A percentile compares a stretch with the other conserved stretches of the same genome.
Evolutionary conservation across 208 protist species (phyloP).

Genomic region (Blastocrithidia nonstop): DNA sequence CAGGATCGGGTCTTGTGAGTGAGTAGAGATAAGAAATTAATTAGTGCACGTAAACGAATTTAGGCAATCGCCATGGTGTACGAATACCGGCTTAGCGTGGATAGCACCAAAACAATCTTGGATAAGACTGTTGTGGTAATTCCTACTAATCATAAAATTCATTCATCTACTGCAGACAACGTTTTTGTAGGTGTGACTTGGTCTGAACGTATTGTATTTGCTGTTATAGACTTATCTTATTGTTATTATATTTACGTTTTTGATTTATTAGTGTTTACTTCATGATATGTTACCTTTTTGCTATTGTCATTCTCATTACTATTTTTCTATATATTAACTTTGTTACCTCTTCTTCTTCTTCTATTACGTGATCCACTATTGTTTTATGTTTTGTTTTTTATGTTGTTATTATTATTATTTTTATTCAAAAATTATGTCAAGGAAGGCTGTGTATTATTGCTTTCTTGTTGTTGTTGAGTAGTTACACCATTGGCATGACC

Average conservation of each 20-base stretch:
- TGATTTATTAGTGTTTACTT: neutral
- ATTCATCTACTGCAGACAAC: too few relatives aligned
- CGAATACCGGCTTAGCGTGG: slow-evolving; percentile 14
- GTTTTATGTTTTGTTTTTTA: neutral
- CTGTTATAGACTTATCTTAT: neutral
- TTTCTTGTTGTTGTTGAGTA: too few relatives aligned
- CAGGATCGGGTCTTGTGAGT: slow-evolving; percentile 30
- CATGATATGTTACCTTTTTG: neutral
- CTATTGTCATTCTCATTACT: neutral
- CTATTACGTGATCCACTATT: neutral
- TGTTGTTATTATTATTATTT: slow-evolving; percentile 1
- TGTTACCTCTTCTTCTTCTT: neutral
- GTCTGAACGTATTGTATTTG: too few relatives aligned
- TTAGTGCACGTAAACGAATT: slow-evolving; percentile 33
- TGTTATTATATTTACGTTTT: neutral
- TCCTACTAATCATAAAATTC: too few relatives aligned
- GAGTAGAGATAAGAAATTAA: slow-evolving; percentile 43
- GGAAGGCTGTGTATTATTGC: neutral
- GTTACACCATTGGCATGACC: too few relatives aligned
- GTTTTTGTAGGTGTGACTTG: too few relatives aligned
- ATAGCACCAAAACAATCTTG: slow-evolving; percentile 8
- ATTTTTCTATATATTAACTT: neutral
- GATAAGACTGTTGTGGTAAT: slow-evolving; percentile 12
- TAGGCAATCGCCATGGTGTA: slow-evolving; percentile 20
- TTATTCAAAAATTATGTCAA: neutral